Evolutionary conservation across 2,329 filamentous ascomycete genomes (phyloP), one percentile per base, ranked within the genome.

Genomic region (Penicillium sp.): DNA sequence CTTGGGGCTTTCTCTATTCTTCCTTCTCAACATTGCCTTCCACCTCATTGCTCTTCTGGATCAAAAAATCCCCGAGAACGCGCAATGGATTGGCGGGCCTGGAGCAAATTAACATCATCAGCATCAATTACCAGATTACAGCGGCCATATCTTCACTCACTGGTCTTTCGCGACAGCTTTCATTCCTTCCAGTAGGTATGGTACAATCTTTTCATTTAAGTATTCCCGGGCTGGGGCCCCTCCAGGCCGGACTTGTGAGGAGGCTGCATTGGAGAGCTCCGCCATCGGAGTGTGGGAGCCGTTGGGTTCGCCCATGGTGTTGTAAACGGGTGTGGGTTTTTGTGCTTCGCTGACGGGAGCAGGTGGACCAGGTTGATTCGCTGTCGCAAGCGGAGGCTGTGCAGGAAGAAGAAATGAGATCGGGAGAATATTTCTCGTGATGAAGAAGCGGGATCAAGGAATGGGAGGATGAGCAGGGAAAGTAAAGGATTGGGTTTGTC

Each of bases 221-320:
- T 91, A 92, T 66, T 85, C 82, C 45, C 89, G 83, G 5, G 86
- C 85, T 1, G 87, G 85, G 22, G 88, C 89, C 47, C 89, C 88
- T 67, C 90, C 87, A 1, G 82, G 74, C 1, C 84, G 80, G 14
- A 86, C 82, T 67, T 88, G 83, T 13, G 81, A 74, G 1, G 86
- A 29, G 6, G 62, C 50, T 22, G 49, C 72, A 88, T 82, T n/a
- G 77, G 74, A 63, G 78, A 79, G 26, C 59, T 71, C 58, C 14
- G 61, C 60, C 22, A 62, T 58, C 4, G 68, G 66, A 31, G 66
- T 68, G 26, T 63, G 64, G n/a, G 61, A 44, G 49, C 71, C 65
- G 27, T 64, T 64, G 16, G 53, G 57, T 24, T 65, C 64, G 60
- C 55, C 61, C 67, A 70, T 69, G 39, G 31, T 59, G 50, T 29